Evolutionary conservation across 2,329 filamentous ascomycete genomes (phyloP).

Genomic region (Alternaria alternata): DNA sequence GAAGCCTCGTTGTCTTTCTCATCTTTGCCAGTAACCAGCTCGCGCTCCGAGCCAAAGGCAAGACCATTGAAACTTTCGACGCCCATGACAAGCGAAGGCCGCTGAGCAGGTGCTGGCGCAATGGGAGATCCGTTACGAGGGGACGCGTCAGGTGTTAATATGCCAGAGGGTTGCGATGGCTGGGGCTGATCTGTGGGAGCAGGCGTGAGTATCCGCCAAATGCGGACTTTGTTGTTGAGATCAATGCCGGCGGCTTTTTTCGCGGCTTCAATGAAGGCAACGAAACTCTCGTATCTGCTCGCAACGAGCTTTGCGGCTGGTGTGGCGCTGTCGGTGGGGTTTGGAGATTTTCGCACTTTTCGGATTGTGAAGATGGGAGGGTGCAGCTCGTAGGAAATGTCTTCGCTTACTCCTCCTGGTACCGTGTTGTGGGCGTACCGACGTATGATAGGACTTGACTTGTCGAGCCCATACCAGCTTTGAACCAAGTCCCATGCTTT

Average conservation of each 20-base stretch:
- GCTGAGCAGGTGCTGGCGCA: slow-evolving; percentile 41
- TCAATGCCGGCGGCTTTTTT: slow-evolving; percentile 76
- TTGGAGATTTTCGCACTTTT: slow-evolving; percentile 73
- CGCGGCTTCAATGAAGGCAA: slow-evolving; percentile 77
- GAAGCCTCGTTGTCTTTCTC: slow-evolving; percentile 76
- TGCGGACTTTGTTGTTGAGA: slow-evolving; percentile 74
- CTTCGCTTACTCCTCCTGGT: slow-evolving; percentile 62
- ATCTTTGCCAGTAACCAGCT: slow-evolving; percentile 71
- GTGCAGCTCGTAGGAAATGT: slow-evolving; percentile 82
- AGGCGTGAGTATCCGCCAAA: slow-evolving; percentile 71
- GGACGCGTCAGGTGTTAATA: slow-evolving; percentile 55
- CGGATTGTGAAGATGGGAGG: slow-evolving; percentile 87
- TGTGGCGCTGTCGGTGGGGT: slow-evolving; percentile 67
- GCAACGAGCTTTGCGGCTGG: slow-evolving; percentile 72
- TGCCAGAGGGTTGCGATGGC: slow-evolving; percentile 46
- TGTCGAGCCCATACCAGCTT: slow-evolving; percentile 80
- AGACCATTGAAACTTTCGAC: slow-evolving; percentile 69
- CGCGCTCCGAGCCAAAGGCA: slow-evolving; percentile 69
- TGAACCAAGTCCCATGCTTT: slow-evolving; percentile 83
- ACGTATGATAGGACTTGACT: slow-evolving; percentile 74
- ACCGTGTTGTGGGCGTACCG: slow-evolving; percentile 81
- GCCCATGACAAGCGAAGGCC: slow-evolving; percentile 65
- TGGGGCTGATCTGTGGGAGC: slow-evolving; percentile 47
- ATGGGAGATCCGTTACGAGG: slow-evolving; percentile 56
- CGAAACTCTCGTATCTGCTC: slow-evolving; percentile 73